Conservation (phyloP, 345 rosid species). For the Geranium brycei region DNA sequence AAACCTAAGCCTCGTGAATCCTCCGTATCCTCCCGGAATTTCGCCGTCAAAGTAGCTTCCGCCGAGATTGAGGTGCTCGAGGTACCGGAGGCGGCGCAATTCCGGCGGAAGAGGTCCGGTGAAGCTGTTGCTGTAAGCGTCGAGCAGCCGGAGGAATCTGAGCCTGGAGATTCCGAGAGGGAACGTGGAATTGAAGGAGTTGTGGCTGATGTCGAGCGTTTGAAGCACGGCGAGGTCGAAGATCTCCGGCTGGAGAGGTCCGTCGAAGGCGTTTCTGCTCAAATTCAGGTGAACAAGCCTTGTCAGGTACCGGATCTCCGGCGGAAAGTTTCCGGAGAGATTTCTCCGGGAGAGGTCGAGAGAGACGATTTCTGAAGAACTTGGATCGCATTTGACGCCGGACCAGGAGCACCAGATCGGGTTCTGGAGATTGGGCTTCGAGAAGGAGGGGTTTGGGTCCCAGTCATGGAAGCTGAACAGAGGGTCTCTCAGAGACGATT, state of each 20-base stretch:
- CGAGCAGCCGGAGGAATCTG: conserved; percentile 42
- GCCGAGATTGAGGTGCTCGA: conserved; percentile 82
- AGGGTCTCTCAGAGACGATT: conserved; percentile 52
- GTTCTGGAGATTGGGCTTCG: conserved; percentile 21
- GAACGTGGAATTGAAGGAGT: conserved; percentile 61
- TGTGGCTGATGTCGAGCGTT: conserved; percentile 68
- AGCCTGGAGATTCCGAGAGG: conserved; percentile 70
- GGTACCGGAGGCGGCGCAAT: conserved; percentile 30
- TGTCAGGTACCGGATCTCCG: conserved; percentile 44
- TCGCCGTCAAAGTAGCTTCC: conserved; percentile 84
- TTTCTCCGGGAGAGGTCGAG: conserved; percentile 70
- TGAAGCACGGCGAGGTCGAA: conserved; percentile 50
- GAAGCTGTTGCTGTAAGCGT: conserved; percentile 77
- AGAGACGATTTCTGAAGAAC: conserved; percentile 36
- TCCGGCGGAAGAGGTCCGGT: conserved; percentile 53
- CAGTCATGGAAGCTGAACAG: conserved; percentile 52
- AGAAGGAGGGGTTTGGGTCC: conserved; percentile 13
- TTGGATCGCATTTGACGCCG: conserved; percentile 47
- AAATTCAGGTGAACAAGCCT: conserved; percentile 57
- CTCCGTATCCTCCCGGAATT: conserved; percentile 56
- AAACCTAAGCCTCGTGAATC: conserved; percentile 34
- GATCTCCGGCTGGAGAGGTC: conserved; percentile 38
- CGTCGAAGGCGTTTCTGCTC: conserved; percentile 50
- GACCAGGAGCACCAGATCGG: conserved; percentile 86
- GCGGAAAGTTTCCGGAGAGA: conserved; percentile 60